Conservation (phyloP, 371 early-diverging fungal genomes). For the Chytridium lagenaria region DNA sequence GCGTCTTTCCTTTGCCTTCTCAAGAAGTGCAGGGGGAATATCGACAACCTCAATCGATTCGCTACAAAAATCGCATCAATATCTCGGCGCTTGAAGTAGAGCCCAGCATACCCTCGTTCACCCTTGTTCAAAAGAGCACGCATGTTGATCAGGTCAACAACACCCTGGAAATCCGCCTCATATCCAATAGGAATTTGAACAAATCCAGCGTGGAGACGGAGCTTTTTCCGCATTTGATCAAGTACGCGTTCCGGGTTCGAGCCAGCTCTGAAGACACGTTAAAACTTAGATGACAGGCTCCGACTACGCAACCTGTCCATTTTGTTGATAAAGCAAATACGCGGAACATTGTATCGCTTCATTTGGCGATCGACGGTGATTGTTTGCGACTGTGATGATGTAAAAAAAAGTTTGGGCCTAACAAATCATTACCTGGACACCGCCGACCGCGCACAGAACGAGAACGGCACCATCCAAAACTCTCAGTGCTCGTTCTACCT, state of each 20-base stretch:
- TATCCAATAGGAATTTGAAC: constrained; percentile 94
- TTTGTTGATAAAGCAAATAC: constrained; percentile 94
- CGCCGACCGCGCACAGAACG: constrained; percentile 92
- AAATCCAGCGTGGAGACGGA: constrained; percentile 89
- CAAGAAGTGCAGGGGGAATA: constrained; percentile 79
- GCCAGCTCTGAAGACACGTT: constrained; percentile 84
- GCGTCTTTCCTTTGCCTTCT: constrained; percentile 65
- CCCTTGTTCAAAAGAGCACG: constrained; percentile 92
- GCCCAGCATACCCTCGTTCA: constrained; percentile 74
- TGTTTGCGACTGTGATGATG: neutral
- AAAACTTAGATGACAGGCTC: neutral
- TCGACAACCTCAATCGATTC: constrained; percentile 71
- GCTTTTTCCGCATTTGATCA: constrained; percentile 87
- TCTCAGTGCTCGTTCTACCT: constrained; percentile 90
- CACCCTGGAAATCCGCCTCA: constrained; percentile 86
- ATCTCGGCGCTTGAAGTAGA: constrained; percentile 15
- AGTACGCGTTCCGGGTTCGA: constrained; percentile 93
- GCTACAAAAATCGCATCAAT: constrained; percentile 52
- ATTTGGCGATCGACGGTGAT: constrained; percentile 84
- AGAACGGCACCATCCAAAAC: constrained; percentile 95
- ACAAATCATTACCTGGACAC: constrained; percentile 89
- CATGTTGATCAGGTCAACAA: constrained; percentile 90
- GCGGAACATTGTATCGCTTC: constrained; percentile 80
- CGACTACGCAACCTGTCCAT: constrained; percentile 78
- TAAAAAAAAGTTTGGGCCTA: neutral